Percentiles rank a stretch among this genome's conserved stretches.
phyloP scores from a whole-genome alignment of 2,329 filamentous ascomycete genomes.

The Aureobasidium sp. region DNA sequence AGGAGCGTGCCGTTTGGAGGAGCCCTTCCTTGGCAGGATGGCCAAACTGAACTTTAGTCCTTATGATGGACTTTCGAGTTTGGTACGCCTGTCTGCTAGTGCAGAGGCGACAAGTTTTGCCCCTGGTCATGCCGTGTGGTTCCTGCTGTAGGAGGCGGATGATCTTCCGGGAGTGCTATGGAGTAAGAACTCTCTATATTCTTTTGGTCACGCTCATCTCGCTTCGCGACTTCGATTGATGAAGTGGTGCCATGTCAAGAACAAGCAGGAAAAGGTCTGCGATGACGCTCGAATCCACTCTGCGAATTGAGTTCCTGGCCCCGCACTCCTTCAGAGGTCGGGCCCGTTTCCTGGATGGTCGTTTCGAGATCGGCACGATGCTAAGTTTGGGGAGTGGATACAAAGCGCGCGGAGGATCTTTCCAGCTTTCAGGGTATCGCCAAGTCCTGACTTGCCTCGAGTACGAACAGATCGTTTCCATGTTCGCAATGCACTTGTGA shows the following conservation, averaged over 20 bases:
- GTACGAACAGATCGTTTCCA: background rate
- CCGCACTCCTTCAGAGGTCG: background rate
- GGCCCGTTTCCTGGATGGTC: background rate
- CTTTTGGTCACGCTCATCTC: background rate
- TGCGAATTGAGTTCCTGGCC: background rate
- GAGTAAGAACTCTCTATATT: background rate
- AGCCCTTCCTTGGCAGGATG: background rate
- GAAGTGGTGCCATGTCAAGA: background rate
- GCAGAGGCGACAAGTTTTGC: background rate
- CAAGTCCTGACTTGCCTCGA: background rate
- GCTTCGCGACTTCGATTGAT: background rate
- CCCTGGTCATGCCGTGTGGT: background rate
- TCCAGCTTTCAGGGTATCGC: background rate
- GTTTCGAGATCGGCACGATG: slow-evolving; percentile 2
- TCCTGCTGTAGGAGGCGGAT: background rate
- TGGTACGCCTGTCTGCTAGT: slow-evolving; percentile 6
- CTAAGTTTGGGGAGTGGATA: slow-evolving; percentile 4
- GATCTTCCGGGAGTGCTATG: background rate
- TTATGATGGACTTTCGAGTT: background rate
- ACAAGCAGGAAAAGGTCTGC: background rate
- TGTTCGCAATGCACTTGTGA: background rate
- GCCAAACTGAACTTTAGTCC: background rate
- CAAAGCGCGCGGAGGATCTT: background rate
- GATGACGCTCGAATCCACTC: background rate
- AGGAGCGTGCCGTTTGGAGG: background rate